Evolutionary conservation across 352 stramenopile genomes (phyloP).

Genomic region (Saprolegnia diclina): DNA sequence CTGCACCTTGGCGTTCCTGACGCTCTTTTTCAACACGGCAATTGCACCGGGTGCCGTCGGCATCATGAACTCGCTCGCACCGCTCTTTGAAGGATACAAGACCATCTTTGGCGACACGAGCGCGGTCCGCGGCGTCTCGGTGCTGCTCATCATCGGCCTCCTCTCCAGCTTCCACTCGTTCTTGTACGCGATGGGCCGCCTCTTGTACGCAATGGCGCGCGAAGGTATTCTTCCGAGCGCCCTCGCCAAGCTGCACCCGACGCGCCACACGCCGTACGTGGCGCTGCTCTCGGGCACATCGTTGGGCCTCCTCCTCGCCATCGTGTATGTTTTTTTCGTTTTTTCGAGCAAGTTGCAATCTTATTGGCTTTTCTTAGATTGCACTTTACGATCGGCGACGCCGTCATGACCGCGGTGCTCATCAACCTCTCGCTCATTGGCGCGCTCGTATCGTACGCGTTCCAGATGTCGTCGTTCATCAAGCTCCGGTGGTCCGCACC

Average conservation of each 20-base stretch:
- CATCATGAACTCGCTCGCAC: conserved; percentile 42
- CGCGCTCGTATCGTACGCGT: conserved; percentile 52
- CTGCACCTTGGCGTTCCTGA: conserved; percentile 45
- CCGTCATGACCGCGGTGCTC: conserved; percentile 49
- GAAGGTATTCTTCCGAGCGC: conserved; percentile 52
- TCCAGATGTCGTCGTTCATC: conserved; percentile 57
- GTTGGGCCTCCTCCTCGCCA: conserved; percentile 41
- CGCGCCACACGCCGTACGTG: conserved; percentile 45
- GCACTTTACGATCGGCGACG: conserved; percentile 56
- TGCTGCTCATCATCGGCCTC: conserved; percentile 57
- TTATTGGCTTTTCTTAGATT: conserved; percentile 25
- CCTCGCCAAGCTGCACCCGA: conserved; percentile 47
- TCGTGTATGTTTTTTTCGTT: conserved; percentile 27
- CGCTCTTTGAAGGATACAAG: conserved; percentile 53
- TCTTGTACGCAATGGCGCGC: conserved; percentile 58
- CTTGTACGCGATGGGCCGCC: conserved; percentile 63
- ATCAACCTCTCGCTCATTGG: conserved; percentile 69
- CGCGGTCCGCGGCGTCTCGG: conserved; percentile 56
- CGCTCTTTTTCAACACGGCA: conserved; percentile 60
- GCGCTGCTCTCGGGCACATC: conserved; percentile 44
- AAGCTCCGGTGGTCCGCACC: conserved; percentile 45
- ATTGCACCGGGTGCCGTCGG: conserved; percentile 43
- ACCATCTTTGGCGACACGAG: conserved; percentile 64
- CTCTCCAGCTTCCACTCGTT: conserved; percentile 72
- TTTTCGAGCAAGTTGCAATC: background rate